These are phyloP conservation scores for Didymella glomerata DNA, from an alignment of 2,329 filamentous ascomycete genomes.

Conservation along the genomic window DNA sequence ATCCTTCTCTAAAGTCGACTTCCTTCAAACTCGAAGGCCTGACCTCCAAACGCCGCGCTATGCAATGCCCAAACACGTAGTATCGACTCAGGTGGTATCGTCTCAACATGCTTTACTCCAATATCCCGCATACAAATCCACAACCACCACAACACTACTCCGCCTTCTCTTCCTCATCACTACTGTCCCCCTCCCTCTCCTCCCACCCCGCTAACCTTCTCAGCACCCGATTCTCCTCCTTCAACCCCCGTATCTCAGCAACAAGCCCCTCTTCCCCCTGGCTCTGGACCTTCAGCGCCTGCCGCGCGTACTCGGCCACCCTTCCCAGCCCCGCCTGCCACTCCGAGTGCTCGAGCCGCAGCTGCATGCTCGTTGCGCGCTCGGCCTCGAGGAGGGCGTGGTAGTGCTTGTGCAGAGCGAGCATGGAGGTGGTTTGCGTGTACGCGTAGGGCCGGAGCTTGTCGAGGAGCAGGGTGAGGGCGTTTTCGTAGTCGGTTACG, in stretches of 20 bases:
- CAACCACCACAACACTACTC: not conserved
- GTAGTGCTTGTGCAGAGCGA: constrained; percentile 60
- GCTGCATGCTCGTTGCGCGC: constrained; percentile 55
- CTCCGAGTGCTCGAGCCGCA: constrained; percentile 58
- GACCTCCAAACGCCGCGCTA: constrained; percentile 35
- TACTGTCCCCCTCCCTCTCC: constrained; percentile 51
- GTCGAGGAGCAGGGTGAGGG: constrained; percentile 50
- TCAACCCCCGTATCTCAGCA: constrained; percentile 53
- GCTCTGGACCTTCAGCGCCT: constrained; percentile 50
- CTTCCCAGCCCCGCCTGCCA: constrained; percentile 59
- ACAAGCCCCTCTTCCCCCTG: constrained; percentile 50
- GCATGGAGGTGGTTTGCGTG: constrained; percentile 42
- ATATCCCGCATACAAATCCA: not conserved
- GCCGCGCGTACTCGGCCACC: constrained; percentile 54
- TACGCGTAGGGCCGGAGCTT: constrained; percentile 46
- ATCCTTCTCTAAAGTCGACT: not conserved
- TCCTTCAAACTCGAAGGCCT: not conserved
- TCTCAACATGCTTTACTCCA: not conserved
- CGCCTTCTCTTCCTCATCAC: constrained; percentile 46
- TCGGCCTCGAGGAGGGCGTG: constrained; percentile 54
- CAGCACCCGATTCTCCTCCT: constrained; percentile 59
- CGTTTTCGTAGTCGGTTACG: constrained; percentile 55
- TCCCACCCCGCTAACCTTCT: constrained; percentile 58
- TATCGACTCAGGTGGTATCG: not conserved
- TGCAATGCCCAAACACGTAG: constrained; percentile 20